Percentiles rank a stretch among this genome's conserved stretches.
Evolutionary conservation across 805 yeast genomes (phyloP).

Genomic region (Teunomyces pallodes): DNA sequence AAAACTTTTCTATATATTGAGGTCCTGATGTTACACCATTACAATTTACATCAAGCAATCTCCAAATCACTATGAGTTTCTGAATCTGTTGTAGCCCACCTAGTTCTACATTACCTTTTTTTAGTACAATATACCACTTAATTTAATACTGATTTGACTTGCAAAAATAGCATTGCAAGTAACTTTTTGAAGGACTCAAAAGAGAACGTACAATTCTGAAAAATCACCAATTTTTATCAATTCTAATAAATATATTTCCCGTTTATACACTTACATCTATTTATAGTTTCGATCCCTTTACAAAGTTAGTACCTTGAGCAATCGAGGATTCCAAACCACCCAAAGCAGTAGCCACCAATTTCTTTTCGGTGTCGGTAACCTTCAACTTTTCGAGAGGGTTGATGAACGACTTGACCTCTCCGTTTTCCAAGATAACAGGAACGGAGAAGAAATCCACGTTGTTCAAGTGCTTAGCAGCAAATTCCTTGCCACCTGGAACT

Average conservation of each 20-base stretch:
- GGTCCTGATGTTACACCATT: neutral
- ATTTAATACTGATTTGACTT: too few species aligned
- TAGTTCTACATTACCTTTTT: too few species aligned
- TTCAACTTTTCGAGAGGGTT: slow-evolving; percentile 33
- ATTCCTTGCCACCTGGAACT: slow-evolving; percentile 44
- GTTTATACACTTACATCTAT: neutral
- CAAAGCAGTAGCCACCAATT: slow-evolving; percentile 36
- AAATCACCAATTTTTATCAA: neutral
- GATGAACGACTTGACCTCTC: slow-evolving; percentile 35
- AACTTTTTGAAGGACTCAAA: too few species aligned
- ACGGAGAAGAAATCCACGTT: slow-evolving; percentile 47
- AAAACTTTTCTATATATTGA: neutral
- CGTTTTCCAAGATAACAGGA: slow-evolving; percentile 42
- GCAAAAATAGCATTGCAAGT: too few species aligned
- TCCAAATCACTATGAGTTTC: too few species aligned
- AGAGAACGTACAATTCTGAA: neutral
- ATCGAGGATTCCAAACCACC: slow-evolving; percentile 39
- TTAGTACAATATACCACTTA: too few species aligned
- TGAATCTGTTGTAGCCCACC: too few species aligned
- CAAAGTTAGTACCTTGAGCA: slow-evolving; percentile 40
- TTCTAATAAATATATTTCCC: neutral
- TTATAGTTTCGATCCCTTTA: slow-evolving; percentile 36
- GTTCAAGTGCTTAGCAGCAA: slow-evolving; percentile 34
- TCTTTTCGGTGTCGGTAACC: slow-evolving; percentile 28
- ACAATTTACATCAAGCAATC: too few species aligned